Conservation (phyloP, 768 basidiomycete genomes). For the Crassisporium funariophilum region DNA sequence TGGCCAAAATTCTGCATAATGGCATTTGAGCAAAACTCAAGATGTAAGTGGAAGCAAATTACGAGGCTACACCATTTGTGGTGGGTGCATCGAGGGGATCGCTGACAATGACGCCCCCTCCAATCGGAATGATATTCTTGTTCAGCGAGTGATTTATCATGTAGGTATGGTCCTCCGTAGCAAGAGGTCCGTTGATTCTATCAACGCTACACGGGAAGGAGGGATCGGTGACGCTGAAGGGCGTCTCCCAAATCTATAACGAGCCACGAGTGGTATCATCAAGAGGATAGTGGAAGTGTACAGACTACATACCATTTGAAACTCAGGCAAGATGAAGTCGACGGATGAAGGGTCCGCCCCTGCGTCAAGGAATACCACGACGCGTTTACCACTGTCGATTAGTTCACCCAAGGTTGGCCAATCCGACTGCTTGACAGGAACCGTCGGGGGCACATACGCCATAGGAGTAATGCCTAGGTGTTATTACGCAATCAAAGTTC, state of each 20-base stretch:
- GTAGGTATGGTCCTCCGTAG: slow-evolving; percentile 53
- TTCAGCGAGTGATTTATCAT: slow-evolving; percentile 63
- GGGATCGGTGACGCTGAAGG: slow-evolving; percentile 50
- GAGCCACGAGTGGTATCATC: no score
- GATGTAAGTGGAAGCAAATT: background rate
- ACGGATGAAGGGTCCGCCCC: slow-evolving; percentile 43
- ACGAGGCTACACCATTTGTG: slow-evolving; percentile 41
- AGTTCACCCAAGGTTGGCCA: slow-evolving; percentile 71
- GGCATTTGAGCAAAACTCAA: background rate
- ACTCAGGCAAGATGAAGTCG: slow-evolving; percentile 58
- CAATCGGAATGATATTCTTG: slow-evolving; percentile 41
- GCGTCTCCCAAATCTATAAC: slow-evolving; percentile 58
- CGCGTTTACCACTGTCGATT: slow-evolving; percentile 58
- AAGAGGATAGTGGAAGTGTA: background rate
- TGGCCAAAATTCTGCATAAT: slow-evolving; percentile 35
- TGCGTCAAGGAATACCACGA: slow-evolving; percentile 64
- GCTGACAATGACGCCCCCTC: slow-evolving; percentile 37
- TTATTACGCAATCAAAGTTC: background rate
- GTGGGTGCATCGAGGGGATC: slow-evolving; percentile 39
- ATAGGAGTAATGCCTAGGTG: slow-evolving; percentile 41
- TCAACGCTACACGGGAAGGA: slow-evolving; percentile 57
- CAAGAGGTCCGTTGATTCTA: slow-evolving; percentile 49
- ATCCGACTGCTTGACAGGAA: slow-evolving; percentile 42
- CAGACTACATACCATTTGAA: slow-evolving; percentile 45
- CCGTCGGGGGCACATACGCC: slow-evolving; percentile 53